Conservation (phyloP, 2,329 filamentous ascomycete genomes). For the Hyphodiscus sp. region DNA sequence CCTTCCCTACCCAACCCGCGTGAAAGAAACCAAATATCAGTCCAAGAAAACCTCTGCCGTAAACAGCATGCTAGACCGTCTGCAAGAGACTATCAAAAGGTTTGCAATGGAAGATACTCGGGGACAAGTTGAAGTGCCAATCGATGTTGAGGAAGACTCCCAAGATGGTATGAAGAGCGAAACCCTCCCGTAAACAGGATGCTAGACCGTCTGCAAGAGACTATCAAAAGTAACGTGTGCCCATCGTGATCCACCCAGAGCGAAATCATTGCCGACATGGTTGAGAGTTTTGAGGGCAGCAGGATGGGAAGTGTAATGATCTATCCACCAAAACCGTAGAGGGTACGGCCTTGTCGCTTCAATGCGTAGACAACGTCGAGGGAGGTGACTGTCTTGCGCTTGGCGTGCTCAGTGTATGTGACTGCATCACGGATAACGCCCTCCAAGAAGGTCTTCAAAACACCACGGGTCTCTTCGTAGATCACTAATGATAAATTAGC, state of each 20-base stretch:
- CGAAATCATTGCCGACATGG: constrained; percentile 14
- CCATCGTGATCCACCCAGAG: constrained; percentile 11
- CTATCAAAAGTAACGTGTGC: constrained; percentile 32
- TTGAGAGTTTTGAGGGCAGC: too few species aligned
- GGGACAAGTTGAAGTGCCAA: constrained; percentile 18
- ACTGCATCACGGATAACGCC: constrained; percentile 67
- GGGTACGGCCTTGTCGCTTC: constrained; percentile 60
- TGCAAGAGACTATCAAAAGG: constrained; percentile 31
- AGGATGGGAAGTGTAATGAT: constrained; percentile 38
- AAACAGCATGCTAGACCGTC: constrained; percentile 33
- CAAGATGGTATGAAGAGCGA: constrained; percentile 20
- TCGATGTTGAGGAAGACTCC: constrained; percentile 15
- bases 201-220: constrained; percentile 30
- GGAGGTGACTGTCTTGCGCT: constrained; percentile 67
- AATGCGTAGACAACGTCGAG: constrained; percentile 60
- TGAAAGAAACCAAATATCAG: constrained; percentile 4
- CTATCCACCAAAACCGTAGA: constrained; percentile 65
- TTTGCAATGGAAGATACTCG: constrained; percentile 15
- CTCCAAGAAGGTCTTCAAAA: constrained; percentile 79
- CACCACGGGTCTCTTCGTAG: constrained; percentile 77
- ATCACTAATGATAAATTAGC: constrained; percentile 48
- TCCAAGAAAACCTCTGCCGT: constrained; percentile 28
- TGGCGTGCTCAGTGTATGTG: constrained; percentile 78
- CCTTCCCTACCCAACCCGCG: constrained; percentile 1
- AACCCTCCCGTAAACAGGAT: constrained; percentile 33